Evolutionary conservation across 2,329 filamentous ascomycete species (phyloP).

Genomic region (Fusarium sp.): DNA sequence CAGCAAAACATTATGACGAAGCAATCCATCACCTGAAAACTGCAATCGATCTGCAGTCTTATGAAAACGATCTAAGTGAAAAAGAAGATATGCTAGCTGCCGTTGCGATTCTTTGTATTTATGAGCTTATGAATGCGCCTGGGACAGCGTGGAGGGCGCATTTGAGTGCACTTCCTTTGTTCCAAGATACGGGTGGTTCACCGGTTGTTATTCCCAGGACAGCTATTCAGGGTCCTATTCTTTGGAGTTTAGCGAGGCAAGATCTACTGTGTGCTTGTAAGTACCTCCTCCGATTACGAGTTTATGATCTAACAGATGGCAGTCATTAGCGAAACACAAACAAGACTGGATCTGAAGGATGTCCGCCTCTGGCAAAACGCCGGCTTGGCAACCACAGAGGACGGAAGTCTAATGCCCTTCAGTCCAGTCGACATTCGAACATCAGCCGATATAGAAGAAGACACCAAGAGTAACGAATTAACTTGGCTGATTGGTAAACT

Average conservation of each 20-base stretch:
- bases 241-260: constrained; percentile 41
- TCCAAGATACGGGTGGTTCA: constrained; percentile 58
- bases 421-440: constrained; percentile 55
- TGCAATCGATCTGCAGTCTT: constrained; percentile 38
- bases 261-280: constrained; percentile 40
- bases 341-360: constrained; percentile 66
- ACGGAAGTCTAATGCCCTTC: constrained; percentile 36
- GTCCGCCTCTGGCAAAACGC: constrained; percentile 72
- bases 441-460: constrained; percentile 67
- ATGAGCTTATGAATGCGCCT: constrained; percentile 74
- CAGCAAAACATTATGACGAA: constrained; percentile 39
- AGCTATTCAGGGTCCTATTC: constrained; percentile 38
- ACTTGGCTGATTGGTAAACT: constrained; percentile 75
- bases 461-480: constrained; percentile 71
- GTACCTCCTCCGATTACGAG: no score
- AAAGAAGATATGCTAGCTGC: constrained; percentile 66
- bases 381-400: constrained; percentile 61
- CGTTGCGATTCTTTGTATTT: constrained; percentile 73
- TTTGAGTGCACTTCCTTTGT: constrained; percentile 71
- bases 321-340: constrained; percentile 38
- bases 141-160: constrained; percentile 72
- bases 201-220: constrained; percentile 34
- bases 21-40: constrained; percentile 33
- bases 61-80: constrained; percentile 54
- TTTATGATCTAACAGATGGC: no score